Evolutionary conservation across 169 alveolate genomes (phyloP).

Genomic region (Cryptosporidium andersoni): DNA sequence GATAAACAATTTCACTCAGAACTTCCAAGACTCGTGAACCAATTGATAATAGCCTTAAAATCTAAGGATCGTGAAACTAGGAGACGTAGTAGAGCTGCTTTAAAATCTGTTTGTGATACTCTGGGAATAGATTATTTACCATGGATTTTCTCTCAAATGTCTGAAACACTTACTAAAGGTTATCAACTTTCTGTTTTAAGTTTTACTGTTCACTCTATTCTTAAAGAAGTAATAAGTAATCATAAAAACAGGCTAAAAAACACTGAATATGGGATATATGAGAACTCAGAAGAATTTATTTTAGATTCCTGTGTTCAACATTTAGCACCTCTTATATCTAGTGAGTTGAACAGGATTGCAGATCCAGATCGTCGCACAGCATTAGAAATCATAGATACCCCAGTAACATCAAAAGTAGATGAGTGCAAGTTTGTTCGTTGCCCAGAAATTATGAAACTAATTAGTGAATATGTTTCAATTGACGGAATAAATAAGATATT

Average conservation of each 20-base stretch:
- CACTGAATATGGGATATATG: not conserved
- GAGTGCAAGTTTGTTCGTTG: slow-evolving; percentile 51
- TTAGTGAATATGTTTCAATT: slow-evolving; percentile 19
- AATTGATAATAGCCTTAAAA: slow-evolving; percentile 36
- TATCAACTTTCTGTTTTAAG: slow-evolving; percentile 56
- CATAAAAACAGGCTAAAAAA: not conserved
- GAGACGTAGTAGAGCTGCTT: slow-evolving; percentile 45
- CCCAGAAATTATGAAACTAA: slow-evolving; percentile 28
- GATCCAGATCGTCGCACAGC: slow-evolving; percentile 63
- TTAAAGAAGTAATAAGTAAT: slow-evolving; percentile 8
- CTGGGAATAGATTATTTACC: slow-evolving; percentile 35
- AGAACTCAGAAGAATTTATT: not conserved
- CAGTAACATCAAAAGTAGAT: slow-evolving; percentile 48
- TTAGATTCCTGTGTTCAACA: slow-evolving; percentile 30
- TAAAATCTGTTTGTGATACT: slow-evolving; percentile 32
- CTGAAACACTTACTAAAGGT: slow-evolving; percentile 35
- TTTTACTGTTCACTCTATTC: slow-evolving; percentile 55
- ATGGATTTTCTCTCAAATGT: slow-evolving; percentile 61
- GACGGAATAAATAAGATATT: slow-evolving; percentile 20
- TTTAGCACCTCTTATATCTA: slow-evolving; percentile 10
- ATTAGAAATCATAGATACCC: slow-evolving; percentile 59
- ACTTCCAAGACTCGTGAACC: slow-evolving; percentile 48
- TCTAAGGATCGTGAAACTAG: slow-evolving; percentile 53
- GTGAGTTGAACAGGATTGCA: slow-evolving; percentile 54
- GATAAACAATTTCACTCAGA: slow-evolving; percentile 55